Percentiles rank a stretch among this genome's conserved stretches.
phyloP scores from a whole-genome alignment of 2,329 filamentous ascomycete genomes.

The Colletotrichum costaricense region DNA sequence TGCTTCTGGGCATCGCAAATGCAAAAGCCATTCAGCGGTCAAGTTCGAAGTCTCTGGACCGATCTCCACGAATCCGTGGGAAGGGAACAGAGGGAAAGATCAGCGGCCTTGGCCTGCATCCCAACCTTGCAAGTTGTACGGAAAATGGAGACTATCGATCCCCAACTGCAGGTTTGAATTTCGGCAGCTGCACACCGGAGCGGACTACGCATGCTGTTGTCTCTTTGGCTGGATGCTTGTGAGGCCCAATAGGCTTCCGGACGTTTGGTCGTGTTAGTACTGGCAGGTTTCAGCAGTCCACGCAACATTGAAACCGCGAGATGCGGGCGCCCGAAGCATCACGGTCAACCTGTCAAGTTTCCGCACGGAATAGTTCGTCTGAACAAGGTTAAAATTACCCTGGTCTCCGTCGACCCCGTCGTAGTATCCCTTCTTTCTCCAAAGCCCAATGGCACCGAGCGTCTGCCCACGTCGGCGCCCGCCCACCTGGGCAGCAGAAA shows the following conservation, averaged over 20 bases:
- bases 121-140: no score
- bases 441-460: background rate
- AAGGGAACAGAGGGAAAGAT: background rate
- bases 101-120: background rate
- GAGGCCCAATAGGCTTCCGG: background rate
- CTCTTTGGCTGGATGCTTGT: no score
- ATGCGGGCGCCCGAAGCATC: background rate
- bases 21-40: background rate
- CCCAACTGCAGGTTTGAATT: background rate
- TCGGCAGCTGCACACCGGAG: background rate
- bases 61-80: background rate
- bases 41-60: background rate
- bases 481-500: background rate
- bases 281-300: background rate
- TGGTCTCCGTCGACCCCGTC: background rate
- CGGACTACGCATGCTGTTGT: no score
- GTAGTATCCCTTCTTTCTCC: background rate
- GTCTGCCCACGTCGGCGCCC: background rate
- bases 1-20: background rate
- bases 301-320: background rate
- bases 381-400: constrained; percentile 15
- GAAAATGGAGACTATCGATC: background rate
- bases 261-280: background rate
- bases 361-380: constrained; percentile 1
- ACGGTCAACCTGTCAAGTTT: background rate